A percentile compares a stretch with the other conserved stretches of the same genome.
phyloP scores from a whole-genome alignment of 2,329 filamentous ascomycete species.

The Cordyceps cicadae region DNA sequence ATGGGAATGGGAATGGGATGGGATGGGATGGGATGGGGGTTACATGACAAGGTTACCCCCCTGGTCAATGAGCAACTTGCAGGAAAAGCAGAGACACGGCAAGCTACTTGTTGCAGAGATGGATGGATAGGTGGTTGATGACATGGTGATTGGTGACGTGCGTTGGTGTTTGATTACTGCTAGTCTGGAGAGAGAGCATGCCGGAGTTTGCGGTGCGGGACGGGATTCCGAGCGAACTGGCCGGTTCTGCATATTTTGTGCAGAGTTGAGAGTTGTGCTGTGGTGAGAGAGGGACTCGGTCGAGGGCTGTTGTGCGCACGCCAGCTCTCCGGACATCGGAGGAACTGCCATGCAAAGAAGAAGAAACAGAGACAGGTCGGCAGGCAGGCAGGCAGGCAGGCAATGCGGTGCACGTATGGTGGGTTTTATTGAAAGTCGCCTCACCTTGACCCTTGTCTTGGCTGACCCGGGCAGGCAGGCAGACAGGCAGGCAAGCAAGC shows the following conservation, averaged over 20 bases:
- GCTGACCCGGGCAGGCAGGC: slow-evolving; percentile 15
- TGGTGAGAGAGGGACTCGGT: too few species aligned
- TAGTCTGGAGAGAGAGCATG: too few species aligned
- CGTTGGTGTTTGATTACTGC: too few species aligned
- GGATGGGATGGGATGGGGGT: too few species aligned
- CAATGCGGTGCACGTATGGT: not conserved
- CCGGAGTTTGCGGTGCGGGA: too few species aligned
- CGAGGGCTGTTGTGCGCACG: too few species aligned
- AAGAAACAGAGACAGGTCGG: too few species aligned
- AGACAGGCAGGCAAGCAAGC: too few species aligned
- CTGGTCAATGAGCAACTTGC: not conserved
- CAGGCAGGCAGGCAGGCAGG: not conserved
- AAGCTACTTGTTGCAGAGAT: not conserved
- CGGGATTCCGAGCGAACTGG: too few species aligned
- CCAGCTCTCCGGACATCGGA: slow-evolving; percentile 3
- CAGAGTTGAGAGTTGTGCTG: too few species aligned
- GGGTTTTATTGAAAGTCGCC: slow-evolving; percentile 4
- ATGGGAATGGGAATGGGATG: too few species aligned
- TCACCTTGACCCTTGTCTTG: slow-evolving; percentile 8
- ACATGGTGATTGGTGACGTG: not conserved
- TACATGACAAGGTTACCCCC: not conserved
- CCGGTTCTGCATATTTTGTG: too few species aligned
- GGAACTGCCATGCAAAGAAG: not conserved
- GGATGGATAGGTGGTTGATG: not conserved
- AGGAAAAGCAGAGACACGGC: not conserved